Evolutionary conservation across 2,329 filamentous ascomycete species (phyloP).

Genomic region (Berkeleyomyces rouxiae): DNA sequence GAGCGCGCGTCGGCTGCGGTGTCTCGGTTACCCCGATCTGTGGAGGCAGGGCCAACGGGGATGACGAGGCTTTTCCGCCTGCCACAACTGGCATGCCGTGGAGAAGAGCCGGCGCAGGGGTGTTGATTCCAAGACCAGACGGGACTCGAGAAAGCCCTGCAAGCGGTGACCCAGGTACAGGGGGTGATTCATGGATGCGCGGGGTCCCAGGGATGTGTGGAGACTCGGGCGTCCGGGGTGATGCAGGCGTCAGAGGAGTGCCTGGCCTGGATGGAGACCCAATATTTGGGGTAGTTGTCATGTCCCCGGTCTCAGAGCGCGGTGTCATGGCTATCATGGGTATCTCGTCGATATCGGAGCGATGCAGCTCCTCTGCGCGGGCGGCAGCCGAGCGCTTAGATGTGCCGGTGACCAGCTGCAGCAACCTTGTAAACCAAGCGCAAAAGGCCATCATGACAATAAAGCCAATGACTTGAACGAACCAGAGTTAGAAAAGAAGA

Average conservation of each 20-base stretch:
- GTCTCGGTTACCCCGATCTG: slow-evolving; percentile 23
- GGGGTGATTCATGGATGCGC: neutral
- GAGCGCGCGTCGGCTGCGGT: slow-evolving; percentile 28
- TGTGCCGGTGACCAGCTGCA: slow-evolving; percentile 34
- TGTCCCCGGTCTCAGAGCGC: slow-evolving; percentile 14
- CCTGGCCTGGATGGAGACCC: neutral
- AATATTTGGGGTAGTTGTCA: neutral
- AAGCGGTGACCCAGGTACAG: slow-evolving; percentile 6
- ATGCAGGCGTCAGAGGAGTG: neutral
- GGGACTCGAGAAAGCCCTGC: slow-evolving; percentile 13
- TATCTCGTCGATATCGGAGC: slow-evolving; percentile 27
- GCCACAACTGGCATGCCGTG: neutral
- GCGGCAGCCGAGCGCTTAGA: slow-evolving; percentile 36
- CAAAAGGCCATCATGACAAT: slow-evolving; percentile 33
- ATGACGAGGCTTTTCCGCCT: neutral
- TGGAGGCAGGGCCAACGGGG: slow-evolving; percentile 14
- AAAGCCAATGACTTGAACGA: slow-evolving; percentile 34
- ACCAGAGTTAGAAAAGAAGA: neutral
- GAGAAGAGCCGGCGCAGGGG: slow-evolving; percentile 18
- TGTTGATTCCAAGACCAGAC: slow-evolving; percentile 16
- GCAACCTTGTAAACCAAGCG: slow-evolving; percentile 35
- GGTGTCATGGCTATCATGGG: slow-evolving; percentile 23
- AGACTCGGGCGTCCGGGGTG: neutral
- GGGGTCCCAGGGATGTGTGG: neutral
- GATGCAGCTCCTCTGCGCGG: slow-evolving; percentile 31